phyloP scores from a whole-genome alignment of 805 yeast species.

The Ogataea wickerhamii region DNA sequence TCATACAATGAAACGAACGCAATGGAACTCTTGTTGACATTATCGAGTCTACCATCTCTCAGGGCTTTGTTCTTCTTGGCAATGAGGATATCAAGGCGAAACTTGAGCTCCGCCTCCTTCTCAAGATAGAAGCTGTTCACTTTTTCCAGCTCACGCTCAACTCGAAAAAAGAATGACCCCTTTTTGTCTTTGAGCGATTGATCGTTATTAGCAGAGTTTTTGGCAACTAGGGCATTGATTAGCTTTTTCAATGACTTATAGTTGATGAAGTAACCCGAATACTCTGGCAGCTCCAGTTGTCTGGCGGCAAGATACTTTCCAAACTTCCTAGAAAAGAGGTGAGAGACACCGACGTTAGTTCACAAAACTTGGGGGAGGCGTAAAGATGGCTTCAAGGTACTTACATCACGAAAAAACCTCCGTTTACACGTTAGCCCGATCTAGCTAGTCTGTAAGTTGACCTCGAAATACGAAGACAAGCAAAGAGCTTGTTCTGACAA shows the following conservation, averaged over 20 bases:
- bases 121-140: constrained; percentile 90
- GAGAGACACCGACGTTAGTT: not conserved
- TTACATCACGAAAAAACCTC: too few species aligned
- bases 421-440: too few species aligned
- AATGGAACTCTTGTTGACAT: constrained; percentile 61
- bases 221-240: constrained; percentile 66
- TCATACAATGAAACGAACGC: constrained; percentile 80
- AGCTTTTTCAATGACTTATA: constrained; percentile 91
- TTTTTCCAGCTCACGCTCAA: constrained; percentile 93
- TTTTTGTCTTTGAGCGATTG: constrained; percentile 78
- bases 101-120: constrained; percentile 82
- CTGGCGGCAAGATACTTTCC: constrained; percentile 94
- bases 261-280: constrained; percentile 88
- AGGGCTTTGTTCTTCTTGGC: constrained; percentile 54
- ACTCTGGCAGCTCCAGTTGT: constrained; percentile 92
- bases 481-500: too few species aligned
- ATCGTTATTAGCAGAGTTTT: constrained; percentile 35
- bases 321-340: constrained; percentile 56
- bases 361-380: too few species aligned
- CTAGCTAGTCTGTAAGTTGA: not conserved
- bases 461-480: too few species aligned
- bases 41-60: constrained; percentile 39
- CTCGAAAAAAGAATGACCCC: constrained; percentile 81
- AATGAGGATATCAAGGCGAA: constrained; percentile 70
- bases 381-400: too few species aligned